Percentiles rank a stretch among this genome's conserved stretches.
These are phyloP conservation scores for Saccharomyces paradoxus DNA, from an alignment of 805 yeast genomes.

Conservation along the genomic window DNA sequence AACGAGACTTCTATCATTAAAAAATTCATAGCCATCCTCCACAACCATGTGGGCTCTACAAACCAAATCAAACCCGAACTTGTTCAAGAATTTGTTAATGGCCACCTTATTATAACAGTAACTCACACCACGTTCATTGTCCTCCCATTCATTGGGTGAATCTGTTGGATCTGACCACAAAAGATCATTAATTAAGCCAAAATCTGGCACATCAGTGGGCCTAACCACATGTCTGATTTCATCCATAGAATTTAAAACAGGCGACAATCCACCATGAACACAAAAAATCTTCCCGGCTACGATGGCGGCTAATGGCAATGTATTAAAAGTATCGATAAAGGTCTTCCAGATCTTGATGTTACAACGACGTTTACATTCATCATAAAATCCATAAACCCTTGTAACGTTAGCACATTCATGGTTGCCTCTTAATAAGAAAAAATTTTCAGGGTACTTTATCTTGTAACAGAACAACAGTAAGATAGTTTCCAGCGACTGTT, in stretches of 20 bases:
- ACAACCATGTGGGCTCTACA: constrained; percentile 87
- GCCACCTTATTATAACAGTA: constrained; percentile 68
- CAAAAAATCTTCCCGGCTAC: constrained; percentile 93
- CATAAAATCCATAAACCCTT: constrained; percentile 93
- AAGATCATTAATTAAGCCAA: constrained; percentile 67
- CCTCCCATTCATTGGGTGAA: constrained; percentile 56
- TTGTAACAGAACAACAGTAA: constrained; percentile 81
- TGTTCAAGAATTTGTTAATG: constrained; percentile 58
- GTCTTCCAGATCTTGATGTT: constrained; percentile 89
- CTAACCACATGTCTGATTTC: constrained; percentile 66
- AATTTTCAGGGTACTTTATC: constrained; percentile 93
- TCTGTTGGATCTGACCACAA: constrained; percentile 79
- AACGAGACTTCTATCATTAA: constrained; percentile 62
- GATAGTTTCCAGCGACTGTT: constrained; percentile 90
- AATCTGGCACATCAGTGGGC: constrained; percentile 80
- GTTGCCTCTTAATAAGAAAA: constrained; percentile 86
- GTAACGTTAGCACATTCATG: constrained; percentile 98
- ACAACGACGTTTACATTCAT: constrained; percentile 92
- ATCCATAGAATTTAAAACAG: constrained; percentile 53
- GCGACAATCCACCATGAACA: constrained; percentile 79
- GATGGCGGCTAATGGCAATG: constrained; percentile 89
- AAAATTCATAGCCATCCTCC: constrained; percentile 81
- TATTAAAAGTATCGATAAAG: constrained; percentile 90
- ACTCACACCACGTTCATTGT: constrained; percentile 77
- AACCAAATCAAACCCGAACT: constrained; percentile 65